Evolutionary conservation across 1,284 basidiomycete genomes (phyloP).

Genomic region (Cutaneotrichosporon dermatis): DNA sequence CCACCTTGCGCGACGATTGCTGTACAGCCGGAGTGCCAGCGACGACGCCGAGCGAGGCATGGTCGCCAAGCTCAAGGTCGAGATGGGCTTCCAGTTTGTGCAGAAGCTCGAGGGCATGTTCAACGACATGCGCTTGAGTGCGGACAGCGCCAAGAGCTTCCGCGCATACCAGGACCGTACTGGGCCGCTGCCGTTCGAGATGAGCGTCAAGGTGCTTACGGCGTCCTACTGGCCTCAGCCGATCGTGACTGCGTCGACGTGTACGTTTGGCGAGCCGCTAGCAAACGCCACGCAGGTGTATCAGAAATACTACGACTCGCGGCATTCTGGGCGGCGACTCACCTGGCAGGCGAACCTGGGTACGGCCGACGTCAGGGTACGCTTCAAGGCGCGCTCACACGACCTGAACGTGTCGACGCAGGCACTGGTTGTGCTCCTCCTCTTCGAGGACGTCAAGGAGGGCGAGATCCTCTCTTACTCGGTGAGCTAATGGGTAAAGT

Average conservation of each 20-base stretch:
- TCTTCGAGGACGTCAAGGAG: slow-evolving; percentile 72
- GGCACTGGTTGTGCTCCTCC: slow-evolving; percentile 77
- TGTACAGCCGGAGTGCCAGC: slow-evolving; percentile 80
- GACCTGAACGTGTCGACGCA: slow-evolving; percentile 93
- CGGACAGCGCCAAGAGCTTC: slow-evolving; percentile 76
- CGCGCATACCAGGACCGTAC: slow-evolving; percentile 31
- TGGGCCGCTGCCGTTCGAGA: slow-evolving; percentile 61
- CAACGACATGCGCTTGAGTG: slow-evolving; percentile 89
- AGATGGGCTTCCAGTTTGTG: slow-evolving; percentile 89
- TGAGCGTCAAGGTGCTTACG: slow-evolving; percentile 84
- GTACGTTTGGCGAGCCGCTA: slow-evolving; percentile 65
- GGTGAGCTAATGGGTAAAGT: slow-evolving; percentile 12
- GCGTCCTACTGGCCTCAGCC: slow-evolving; percentile 84
- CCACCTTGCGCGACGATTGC: slow-evolving; percentile 87
- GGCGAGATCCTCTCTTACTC: slow-evolving; percentile 57
- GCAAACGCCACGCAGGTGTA: slow-evolving; percentile 67
- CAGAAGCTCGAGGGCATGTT: slow-evolving; percentile 99
- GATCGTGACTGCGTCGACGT: slow-evolving; percentile 56
- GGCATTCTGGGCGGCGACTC: slow-evolving; percentile 83
- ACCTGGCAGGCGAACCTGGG: slow-evolving; percentile 94
- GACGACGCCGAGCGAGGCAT: slow-evolving; percentile 98
- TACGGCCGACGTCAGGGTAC: slow-evolving; percentile 79
- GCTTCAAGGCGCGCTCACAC: slow-evolving; percentile 74
- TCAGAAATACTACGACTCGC: slow-evolving; percentile 84
- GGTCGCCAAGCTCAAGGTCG: slow-evolving; percentile 96